Percentiles rank a stretch among this genome's conserved stretches.
Conservation (phyloP, 2,329 filamentous ascomycete genomes). For the Salinomyces thailandicus region DNA sequence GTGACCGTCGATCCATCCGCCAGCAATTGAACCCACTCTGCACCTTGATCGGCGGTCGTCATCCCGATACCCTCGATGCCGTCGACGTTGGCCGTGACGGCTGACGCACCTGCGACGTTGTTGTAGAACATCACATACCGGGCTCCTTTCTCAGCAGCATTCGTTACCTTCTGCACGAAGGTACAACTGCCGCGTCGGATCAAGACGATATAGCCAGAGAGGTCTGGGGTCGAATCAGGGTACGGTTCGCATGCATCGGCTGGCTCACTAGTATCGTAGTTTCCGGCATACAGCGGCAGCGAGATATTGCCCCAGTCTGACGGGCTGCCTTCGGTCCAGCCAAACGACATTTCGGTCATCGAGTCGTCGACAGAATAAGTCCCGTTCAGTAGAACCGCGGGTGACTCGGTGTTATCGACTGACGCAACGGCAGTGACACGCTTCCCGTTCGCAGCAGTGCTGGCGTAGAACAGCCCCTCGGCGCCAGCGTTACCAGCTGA, state of each 20-base stretch:
- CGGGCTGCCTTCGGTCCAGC: slow-evolving; percentile 26
- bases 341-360: slow-evolving; percentile 25
- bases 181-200: slow-evolving; percentile 50
- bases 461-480: slow-evolving; percentile 39
- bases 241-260: slow-evolving; percentile 45
- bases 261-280: slow-evolving; percentile 38
- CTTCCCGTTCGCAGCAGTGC: slow-evolving; percentile 32
- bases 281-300: slow-evolving; percentile 28
- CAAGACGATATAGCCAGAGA: slow-evolving; percentile 49
- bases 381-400: slow-evolving; percentile 25
- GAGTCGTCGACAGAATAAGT: slow-evolving; percentile 24
- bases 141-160: slow-evolving; percentile 46
- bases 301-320: slow-evolving; percentile 29
- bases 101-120: slow-evolving; percentile 23
- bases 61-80: slow-evolving; percentile 15
- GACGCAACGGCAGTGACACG: slow-evolving; percentile 39
- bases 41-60: slow-evolving; percentile 17
- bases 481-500: slow-evolving; percentile 44
- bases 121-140: slow-evolving; percentile 55
- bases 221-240: slow-evolving; percentile 45
- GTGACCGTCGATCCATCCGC: slow-evolving; percentile 10
- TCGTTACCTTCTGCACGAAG: slow-evolving; percentile 44
- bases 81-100: slow-evolving; percentile 10
- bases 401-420: slow-evolving; percentile 29
- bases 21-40: slow-evolving; percentile 12